These are phyloP conservation scores for Fremontodendron californicum DNA, from an alignment of 345 rosid genomes.

Conservation along the genomic window DNA sequence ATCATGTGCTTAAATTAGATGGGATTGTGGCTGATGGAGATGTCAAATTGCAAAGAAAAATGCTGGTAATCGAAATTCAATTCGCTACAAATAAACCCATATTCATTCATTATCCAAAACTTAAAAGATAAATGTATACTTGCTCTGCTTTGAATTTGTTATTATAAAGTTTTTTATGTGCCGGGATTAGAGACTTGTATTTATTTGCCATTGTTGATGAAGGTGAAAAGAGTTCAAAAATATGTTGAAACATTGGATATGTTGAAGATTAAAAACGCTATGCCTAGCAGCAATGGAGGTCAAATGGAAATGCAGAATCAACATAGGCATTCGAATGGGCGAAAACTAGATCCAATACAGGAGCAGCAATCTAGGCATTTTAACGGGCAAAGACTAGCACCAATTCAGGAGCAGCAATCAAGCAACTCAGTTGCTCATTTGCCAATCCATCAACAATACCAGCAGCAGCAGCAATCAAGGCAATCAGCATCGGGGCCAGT, in stretches of 20 bases:
- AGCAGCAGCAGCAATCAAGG: conserved; percentile 26
- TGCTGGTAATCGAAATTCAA: conserved; percentile 56
- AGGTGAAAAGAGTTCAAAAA: conserved; percentile 93
- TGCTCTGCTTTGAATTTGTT: not conserved
- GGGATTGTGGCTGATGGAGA: conserved; percentile 86
- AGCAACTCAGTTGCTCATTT: conserved; percentile 41
- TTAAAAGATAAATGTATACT: not conserved
- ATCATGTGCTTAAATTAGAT: conserved; percentile 81
- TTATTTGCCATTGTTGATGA: conserved; percentile 6
- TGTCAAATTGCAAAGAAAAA: conserved; percentile 85
- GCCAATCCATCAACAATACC: conserved; percentile 34
- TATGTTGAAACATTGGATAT: conserved; percentile 82
- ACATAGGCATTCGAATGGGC: conserved; percentile 36
- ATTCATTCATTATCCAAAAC: not conserved
- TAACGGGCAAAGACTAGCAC: conserved; percentile 38
- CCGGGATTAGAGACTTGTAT: not conserved
- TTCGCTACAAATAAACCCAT: not conserved
- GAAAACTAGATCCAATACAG: conserved; percentile 16
- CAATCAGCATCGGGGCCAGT: conserved; percentile 48
- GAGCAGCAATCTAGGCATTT: conserved; percentile 32
- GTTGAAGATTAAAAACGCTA: conserved; percentile 76
- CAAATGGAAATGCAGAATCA: conserved; percentile 31
- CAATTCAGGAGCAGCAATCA: conserved; percentile 38
- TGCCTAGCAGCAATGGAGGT: conserved; percentile 36
- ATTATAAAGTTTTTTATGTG: not conserved